Base-by-base conservation (phyloP, 768 basidiomycete genomes). In the Atractiella rhizophila region DNA sequence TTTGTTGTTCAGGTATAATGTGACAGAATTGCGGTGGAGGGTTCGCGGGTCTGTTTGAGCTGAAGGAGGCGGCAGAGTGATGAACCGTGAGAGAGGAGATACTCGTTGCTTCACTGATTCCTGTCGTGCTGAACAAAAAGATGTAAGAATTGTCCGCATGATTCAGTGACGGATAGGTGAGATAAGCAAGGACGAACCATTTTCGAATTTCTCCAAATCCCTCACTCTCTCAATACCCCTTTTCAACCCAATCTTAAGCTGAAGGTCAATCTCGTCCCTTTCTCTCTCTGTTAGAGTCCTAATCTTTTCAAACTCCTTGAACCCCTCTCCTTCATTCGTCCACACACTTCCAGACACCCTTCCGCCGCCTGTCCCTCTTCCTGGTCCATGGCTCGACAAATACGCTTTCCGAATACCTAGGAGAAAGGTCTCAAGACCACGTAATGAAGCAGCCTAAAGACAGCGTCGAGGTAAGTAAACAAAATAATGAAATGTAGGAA, bases 241-340 rank as follows among this genome's bases (percentile, higher is more conserved):
- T 37, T 73, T 68, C 36, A 96, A 64, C 40, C 91, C 75, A 51
- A 82, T 68, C 49, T 77, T 74, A 25, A 81, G 76, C 56, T 88
- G 78, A 45, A 85, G 62, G 65, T 98, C 91, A 39, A 98, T 79
- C 61, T 91, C 82, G 60, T 94, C 86, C 46, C 86, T 67, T 57
- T 98, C 86, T 47, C 80, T 72, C 54, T 94, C 85, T 8, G 72
- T 71, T 5, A 98, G 67, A 35, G 52, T 56, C 35, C 56, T 57
- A 11, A 56, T 56, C 16, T 48, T 49, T 28, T 57, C 51, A 53
- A 55, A 57, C 18, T 47, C 48, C 20, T 44, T 46, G 42, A 60
- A 45, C 11, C 51, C 49, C 11, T n/a, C n/a, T n/a, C n/a, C n/a
- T n/a, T n/a, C n/a, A n/a, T n/a, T n/a, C n/a, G n/a, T n/a, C n/a